Conservation (phyloP, 495 filamentous ascomycete species). For the Neurospora intermedia region DNA sequence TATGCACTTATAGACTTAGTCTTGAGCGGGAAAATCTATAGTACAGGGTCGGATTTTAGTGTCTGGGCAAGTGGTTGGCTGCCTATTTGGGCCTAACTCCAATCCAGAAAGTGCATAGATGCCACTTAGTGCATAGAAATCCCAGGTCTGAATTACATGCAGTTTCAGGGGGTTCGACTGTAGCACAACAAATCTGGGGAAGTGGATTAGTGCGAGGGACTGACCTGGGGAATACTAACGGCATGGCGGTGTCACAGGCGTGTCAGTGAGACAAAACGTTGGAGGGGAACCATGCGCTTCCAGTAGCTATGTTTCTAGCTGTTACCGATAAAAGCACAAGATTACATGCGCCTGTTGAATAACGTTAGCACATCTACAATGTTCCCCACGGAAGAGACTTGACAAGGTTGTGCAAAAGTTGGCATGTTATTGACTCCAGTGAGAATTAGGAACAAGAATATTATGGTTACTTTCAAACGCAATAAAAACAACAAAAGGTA, state of each 20-base stretch:
- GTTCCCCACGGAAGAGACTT: neutral
- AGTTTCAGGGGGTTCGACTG: too few relatives aligned
- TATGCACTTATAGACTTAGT: too few relatives aligned
- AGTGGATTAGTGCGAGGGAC: neutral
- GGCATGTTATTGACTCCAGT: conserved; percentile 19
- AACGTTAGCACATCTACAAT: neutral
- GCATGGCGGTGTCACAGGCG: neutral
- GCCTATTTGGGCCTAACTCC: too few relatives aligned
- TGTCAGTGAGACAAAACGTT: neutral
- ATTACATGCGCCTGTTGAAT: neutral
- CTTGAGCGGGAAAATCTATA: too few relatives aligned
- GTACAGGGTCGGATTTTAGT: too few relatives aligned
- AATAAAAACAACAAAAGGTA: conserved; percentile 5
- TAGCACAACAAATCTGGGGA: neutral
- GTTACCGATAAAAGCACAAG: neutral
- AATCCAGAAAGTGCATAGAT: too few relatives aligned
- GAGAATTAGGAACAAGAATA: conserved; percentile 19
- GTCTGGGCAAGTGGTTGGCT: too few relatives aligned
- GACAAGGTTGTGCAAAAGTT: conserved; percentile 9
- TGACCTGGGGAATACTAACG: neutral
- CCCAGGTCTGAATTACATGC: too few relatives aligned
- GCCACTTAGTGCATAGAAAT: too few relatives aligned
- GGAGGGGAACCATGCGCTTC: neutral
- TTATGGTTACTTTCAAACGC: conserved; percentile 6
- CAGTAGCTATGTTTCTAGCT: neutral